Conservation (phyloP, 1,284 basidiomycete genomes). For the Melampsora larici-populina region DNA sequence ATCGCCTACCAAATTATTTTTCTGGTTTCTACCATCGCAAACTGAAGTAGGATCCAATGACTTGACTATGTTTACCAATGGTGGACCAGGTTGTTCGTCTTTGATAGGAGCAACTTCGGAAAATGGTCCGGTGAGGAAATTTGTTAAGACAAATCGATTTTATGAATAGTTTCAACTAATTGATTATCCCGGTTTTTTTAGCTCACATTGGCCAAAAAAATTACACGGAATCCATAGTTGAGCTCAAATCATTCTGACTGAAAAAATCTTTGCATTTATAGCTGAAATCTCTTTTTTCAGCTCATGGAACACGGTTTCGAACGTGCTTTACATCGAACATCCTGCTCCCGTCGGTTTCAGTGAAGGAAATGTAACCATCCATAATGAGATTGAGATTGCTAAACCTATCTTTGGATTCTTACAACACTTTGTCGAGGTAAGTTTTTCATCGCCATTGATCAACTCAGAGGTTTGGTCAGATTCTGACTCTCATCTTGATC, state of each 20-base stretch:
- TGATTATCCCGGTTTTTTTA: constrained; percentile 65
- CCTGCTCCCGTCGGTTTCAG: constrained; percentile 78
- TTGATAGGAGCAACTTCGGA: constrained; percentile 74
- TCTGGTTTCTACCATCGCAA: constrained; percentile 80
- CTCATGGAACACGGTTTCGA: constrained; percentile 6
- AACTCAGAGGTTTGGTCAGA: not conserved
- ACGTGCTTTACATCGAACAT: constrained; percentile 70
- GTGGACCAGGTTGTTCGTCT: constrained; percentile 66
- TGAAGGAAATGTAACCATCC: constrained; percentile 66
- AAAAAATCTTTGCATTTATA: too few relatives aligned
- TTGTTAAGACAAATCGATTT: not conserved
- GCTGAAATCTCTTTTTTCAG: not conserved
- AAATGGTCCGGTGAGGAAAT: constrained; percentile 63
- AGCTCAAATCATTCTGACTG: not conserved
- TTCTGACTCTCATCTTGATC: constrained; percentile 45
- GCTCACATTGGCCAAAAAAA: not conserved
- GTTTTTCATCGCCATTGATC: not conserved
- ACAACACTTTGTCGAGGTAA: constrained; percentile 4
- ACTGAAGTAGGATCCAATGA: constrained; percentile 68
- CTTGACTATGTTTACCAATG: constrained; percentile 56
- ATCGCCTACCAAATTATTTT: constrained; percentile 72
- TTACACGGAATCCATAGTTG: not conserved
- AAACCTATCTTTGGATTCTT: constrained; percentile 53
- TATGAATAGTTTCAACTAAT: constrained; percentile 65
- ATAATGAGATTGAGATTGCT: constrained; percentile 52